Base-by-base conservation (phyloP, 2,329 filamentous ascomycete genomes). In the Coniochaeta ligniaria region DNA sequence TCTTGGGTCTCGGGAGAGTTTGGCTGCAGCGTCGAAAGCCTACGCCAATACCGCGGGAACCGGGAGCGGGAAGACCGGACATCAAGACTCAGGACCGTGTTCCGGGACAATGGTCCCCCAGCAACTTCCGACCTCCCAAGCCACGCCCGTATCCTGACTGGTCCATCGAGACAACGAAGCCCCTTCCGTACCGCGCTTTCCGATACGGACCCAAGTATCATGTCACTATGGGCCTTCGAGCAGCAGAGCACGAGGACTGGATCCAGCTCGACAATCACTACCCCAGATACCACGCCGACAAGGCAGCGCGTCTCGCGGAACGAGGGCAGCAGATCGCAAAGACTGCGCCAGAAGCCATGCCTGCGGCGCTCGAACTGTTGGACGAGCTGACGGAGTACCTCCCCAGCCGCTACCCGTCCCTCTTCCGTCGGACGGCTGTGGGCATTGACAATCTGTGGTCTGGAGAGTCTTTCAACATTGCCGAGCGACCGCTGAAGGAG, bases 261-360 rank as follows among this genome's bases (percentile, higher is more conserved):
- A 92, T 94, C 68, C 90, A 96, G 73, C 82, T 96, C 28, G 92
- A 96, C 74, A 93, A 89, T 69, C 82, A 93, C 55, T 96, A 85
- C 71, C 80, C 86, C 1, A 83, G 83, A 59, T 96, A 81, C 70
- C 90, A 96, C 73, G 80, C 80, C 35, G 83, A 88, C 64, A 96
- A 96, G 73, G 80, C 82, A 1, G 75, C 76, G 16, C 84, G 91
- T 0, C 90, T 96, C 56, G 67, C 70, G 16, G 84, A 90, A 63
- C 82, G 91, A 0, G 89, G 85, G 0, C 63, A 73, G 0, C 90
- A 88, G 71, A 91, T 89, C 75, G 87, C 85, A 69, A 74, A 74
- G 16, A 94, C 90, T 0, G 82, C 85, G 1, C 87, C 89, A 0
- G 83, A 89, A 63, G 90, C 89, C 1, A 88, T 83, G 70, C 83